These are phyloP conservation scores for Yarrowia phangngaensis DNA, from an alignment of 805 yeast species.

Conservation along the genomic window DNA sequence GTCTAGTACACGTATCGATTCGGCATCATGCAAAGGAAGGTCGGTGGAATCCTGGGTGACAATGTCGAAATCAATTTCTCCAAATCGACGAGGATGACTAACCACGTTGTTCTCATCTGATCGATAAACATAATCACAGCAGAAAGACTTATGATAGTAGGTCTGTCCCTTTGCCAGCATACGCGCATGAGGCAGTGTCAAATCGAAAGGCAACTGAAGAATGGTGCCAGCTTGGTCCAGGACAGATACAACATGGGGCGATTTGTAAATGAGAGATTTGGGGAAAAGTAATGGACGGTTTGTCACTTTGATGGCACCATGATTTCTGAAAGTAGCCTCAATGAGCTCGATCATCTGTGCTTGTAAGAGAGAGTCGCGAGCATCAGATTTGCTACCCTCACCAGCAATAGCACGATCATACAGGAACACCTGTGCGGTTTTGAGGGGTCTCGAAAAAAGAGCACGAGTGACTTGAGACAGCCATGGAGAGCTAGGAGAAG, in stretches of 20 bases:
- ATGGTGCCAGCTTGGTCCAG: slow-evolving; percentile 85
- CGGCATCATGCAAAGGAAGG: slow-evolving; percentile 72
- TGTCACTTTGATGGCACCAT: slow-evolving; percentile 82
- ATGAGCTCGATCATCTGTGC: slow-evolving; percentile 59
- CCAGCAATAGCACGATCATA: slow-evolving; percentile 50
- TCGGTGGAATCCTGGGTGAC: slow-evolving; percentile 49
- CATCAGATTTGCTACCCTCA: slow-evolving; percentile 31
- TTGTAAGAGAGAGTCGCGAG: slow-evolving; percentile 44
- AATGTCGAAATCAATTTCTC: slow-evolving; percentile 85
- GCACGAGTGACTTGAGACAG: slow-evolving; percentile 87
- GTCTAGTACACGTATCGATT: slow-evolving; percentile 74
- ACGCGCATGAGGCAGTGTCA: slow-evolving; percentile 87
- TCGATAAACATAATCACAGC: slow-evolving; percentile 79
- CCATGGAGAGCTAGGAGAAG: slow-evolving; percentile 75
- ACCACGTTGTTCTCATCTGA: slow-evolving; percentile 51
- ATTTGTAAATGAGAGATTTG: slow-evolving; percentile 64
- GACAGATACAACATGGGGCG: slow-evolving; percentile 69
- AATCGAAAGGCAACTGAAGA: slow-evolving; percentile 81
- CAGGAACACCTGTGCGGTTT: slow-evolving; percentile 76
- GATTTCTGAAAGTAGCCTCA: slow-evolving; percentile 60
- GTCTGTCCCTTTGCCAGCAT: slow-evolving; percentile 63
- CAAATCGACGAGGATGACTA: slow-evolving; percentile 72
- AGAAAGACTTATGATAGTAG: slow-evolving; percentile 55
- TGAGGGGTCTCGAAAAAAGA: slow-evolving; percentile 78
- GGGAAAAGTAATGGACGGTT: slow-evolving; percentile 72